phyloP scores from a whole-genome alignment of 1,284 basidiomycete genomes.

The Cryptococcus depauperatus region DNA sequence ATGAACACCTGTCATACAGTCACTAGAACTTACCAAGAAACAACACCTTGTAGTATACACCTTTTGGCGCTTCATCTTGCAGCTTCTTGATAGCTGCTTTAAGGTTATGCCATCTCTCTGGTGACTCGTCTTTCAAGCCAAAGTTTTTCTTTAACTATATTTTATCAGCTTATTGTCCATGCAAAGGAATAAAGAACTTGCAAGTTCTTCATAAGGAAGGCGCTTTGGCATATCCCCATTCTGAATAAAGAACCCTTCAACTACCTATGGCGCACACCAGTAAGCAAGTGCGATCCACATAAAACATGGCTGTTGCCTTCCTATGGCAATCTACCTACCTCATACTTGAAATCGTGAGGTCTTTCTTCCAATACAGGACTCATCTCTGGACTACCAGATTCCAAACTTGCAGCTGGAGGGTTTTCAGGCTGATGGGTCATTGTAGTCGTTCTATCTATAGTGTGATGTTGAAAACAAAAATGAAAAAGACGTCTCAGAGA shows the following conservation, averaged over 20 bases:
- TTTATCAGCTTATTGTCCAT: background rate
- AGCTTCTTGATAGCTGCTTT: constrained; percentile 24
- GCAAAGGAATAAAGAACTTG: constrained; percentile 12
- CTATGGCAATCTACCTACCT: constrained; percentile 19
- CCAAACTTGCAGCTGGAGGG: constrained; percentile 32
- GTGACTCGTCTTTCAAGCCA: constrained; percentile 34
- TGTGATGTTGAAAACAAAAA: background rate
- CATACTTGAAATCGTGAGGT: constrained; percentile 28
- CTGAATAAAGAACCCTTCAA: constrained; percentile 38
- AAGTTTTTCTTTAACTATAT: constrained; percentile 32
- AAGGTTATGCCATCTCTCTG: constrained; percentile 39
- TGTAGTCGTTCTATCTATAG: background rate
- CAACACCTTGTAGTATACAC: constrained; percentile 42
- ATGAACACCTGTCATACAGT: background rate
- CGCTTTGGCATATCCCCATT: constrained; percentile 31
- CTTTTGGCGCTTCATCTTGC: constrained; percentile 27
- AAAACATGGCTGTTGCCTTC: background rate
- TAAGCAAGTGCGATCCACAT: too few species aligned
- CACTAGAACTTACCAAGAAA: constrained; percentile 31
- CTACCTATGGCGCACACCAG: too few species aligned
- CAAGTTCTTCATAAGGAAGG: constrained; percentile 33
- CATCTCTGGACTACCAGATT: constrained; percentile 27
- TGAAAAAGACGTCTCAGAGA: background rate
- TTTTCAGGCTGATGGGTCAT: constrained; percentile 17
- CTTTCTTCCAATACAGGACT: constrained; percentile 21